Percentiles rank a stretch among this genome's conserved stretches.
These are phyloP conservation scores for Wallacemonas sp. DNA, from an alignment of 208 protist species.

Conservation along the genomic window DNA sequence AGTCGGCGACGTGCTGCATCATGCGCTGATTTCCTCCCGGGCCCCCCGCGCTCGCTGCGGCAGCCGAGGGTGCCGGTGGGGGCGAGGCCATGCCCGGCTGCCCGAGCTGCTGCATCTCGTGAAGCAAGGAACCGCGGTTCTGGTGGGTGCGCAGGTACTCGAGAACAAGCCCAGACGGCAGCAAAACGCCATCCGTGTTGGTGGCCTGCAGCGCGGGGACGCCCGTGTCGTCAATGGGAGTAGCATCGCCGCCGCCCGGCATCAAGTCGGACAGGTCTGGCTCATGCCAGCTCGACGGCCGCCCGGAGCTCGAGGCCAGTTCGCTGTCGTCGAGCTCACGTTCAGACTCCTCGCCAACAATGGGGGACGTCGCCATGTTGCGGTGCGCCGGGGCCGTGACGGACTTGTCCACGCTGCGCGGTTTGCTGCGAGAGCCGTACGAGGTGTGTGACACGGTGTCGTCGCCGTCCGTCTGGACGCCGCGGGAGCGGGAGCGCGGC, in stretches of 20 bases:
- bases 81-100: neutral
- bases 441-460: conserved; percentile 2
- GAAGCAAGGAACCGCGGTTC: conserved; percentile 61
- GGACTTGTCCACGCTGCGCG: conserved; percentile 13
- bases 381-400: conserved; percentile 6
- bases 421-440: neutral
- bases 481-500: conserved; percentile 37
- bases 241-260: conserved; percentile 33
- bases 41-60: neutral
- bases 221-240: conserved; percentile 55
- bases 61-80: neutral
- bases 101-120: conserved; percentile 75
- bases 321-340: neutral
- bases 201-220: conserved; percentile 61
- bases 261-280: conserved; percentile 45
- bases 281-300: conserved; percentile 61
- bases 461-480: conserved; percentile 48
- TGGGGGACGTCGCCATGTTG: conserved; percentile 54
- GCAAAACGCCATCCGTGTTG: conserved; percentile 37
- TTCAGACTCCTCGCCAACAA: conserved; percentile 22
- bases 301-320: conserved; percentile 11
- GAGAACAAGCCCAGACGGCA: conserved; percentile 80
- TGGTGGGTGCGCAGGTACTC: conserved; percentile 85
- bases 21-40: conserved; percentile 28
- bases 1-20: conserved; percentile 32